Evolutionary conservation across 495 filamentous ascomycete species (phyloP).

Genomic region (Aspergillus ellipticus): DNA sequence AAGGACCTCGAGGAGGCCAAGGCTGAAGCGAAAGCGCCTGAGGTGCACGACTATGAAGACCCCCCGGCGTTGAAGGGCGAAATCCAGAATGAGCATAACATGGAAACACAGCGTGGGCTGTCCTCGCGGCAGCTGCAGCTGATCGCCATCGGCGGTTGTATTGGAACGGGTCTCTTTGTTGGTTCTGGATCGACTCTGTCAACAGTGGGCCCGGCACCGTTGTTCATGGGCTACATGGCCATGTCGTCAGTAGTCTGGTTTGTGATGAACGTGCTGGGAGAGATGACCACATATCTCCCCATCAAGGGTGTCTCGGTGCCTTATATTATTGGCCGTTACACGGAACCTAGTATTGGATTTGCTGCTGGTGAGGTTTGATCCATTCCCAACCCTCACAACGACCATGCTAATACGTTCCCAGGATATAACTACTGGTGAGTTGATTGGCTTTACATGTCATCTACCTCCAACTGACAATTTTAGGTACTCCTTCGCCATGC

Average conservation of each 20-base stretch:
- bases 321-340: conserved; percentile 66
- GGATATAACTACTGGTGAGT: conserved; percentile 54
- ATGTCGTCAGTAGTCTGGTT: conserved; percentile 53
- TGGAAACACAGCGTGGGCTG: conserved; percentile 26
- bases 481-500: conserved; percentile 53
- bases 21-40: conserved; percentile 1
- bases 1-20: conserved; percentile 22
- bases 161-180: conserved; percentile 74
- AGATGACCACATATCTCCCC: conserved; percentile 74
- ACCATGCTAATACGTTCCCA: conserved; percentile 36
- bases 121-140: conserved; percentile 57
- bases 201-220: conserved; percentile 62
- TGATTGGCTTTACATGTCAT: not conserved
- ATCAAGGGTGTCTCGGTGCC: conserved; percentile 68
- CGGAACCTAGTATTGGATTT: conserved; percentile 67
- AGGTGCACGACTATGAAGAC: conserved; percentile 19
- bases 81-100: conserved; percentile 10
- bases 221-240: conserved; percentile 61
- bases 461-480: conserved; percentile 11
- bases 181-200: conserved; percentile 63
- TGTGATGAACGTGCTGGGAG: conserved; percentile 53
- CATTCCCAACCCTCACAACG: not conserved
- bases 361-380: conserved; percentile 51
- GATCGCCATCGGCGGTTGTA: conserved; percentile 69
- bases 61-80: conserved; percentile 18